phyloP scores from a whole-genome alignment of 306 rosid genomes.

The Prinsepia uniflora region DNA sequence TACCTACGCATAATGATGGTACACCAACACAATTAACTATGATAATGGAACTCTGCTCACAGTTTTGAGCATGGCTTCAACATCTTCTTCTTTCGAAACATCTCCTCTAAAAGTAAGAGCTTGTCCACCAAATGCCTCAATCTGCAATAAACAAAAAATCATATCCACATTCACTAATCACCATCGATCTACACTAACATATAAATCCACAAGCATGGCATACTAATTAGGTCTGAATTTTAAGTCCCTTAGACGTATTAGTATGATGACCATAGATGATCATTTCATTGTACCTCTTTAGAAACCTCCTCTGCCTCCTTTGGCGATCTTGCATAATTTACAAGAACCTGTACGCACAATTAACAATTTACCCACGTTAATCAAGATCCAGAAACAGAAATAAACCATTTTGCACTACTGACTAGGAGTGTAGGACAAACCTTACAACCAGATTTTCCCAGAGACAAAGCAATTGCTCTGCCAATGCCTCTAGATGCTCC shows the following conservation, averaged over 20 bases:
- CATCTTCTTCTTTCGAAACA: conserved; percentile 82
- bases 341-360: conserved; percentile 56
- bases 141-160: conserved; percentile 34
- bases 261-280: background rate
- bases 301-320: conserved; percentile 93
- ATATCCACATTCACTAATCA: background rate
- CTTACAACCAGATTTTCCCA: conserved; percentile 96
- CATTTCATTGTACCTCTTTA: conserved; percentile 56
- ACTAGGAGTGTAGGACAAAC: conserved; percentile 26
- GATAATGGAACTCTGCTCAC: conserved; percentile 41
- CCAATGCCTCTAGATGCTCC: conserved; percentile 98
- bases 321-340: conserved; percentile 89
- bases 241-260: background rate
- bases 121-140: conserved; percentile 80
- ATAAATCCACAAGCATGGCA: background rate
- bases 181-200: background rate
- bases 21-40: conserved; percentile 19
- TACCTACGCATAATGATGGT: conserved; percentile 8
- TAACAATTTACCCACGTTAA: conserved; percentile 1
- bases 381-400: background rate
- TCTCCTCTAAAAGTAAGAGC: conserved; percentile 87
- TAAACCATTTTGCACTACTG: background rate
- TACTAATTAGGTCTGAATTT: background rate
- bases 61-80: conserved; percentile 82
- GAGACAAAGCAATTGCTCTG: conserved; percentile 67